Percentiles rank a stretch among this genome's conserved stretches.
These are phyloP conservation scores for Tolypocladium capitatum DNA, from an alignment of 2,329 filamentous ascomycete species.

Conservation along the genomic window DNA sequence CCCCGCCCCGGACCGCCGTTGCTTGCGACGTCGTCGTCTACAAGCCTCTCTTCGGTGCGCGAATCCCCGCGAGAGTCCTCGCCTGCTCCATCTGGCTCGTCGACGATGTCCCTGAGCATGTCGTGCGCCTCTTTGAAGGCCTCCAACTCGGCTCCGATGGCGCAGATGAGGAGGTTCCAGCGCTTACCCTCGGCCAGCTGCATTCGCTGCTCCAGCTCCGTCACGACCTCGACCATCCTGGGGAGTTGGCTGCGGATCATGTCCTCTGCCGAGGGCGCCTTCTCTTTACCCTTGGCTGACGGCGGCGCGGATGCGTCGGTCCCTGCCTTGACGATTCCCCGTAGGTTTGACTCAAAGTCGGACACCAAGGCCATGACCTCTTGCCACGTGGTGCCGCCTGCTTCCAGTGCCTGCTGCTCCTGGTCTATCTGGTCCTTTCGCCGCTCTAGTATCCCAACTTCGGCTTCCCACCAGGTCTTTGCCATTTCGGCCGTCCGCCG, in stretches of 20 bases:
- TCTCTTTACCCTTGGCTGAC: conserved; percentile 17
- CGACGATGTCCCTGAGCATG: conserved; percentile 30
- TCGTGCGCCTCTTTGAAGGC: conserved; percentile 48
- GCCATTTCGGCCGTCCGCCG: conserved; percentile 59
- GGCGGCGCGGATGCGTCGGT: conserved; percentile 5
- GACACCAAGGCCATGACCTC: conserved; percentile 45
- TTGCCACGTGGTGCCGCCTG: conserved; percentile 55
- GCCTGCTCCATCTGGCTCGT: conserved; percentile 1
- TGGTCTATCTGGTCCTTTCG: conserved; percentile 42
- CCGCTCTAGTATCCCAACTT: conserved; percentile 41
- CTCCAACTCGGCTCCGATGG: conserved; percentile 60
- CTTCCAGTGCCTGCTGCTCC: conserved; percentile 52
- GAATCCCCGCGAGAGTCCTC: conserved; percentile 1
- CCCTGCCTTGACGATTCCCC: conserved; percentile 34
- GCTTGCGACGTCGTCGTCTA: not conserved
- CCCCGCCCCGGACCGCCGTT: not conserved
- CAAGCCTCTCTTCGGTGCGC: not conserved
- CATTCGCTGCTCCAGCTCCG: conserved; percentile 39
- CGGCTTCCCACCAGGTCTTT: conserved; percentile 54
- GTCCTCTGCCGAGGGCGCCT: conserved; percentile 18
- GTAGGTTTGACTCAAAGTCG: conserved; percentile 51
- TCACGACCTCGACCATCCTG: conserved; percentile 43
- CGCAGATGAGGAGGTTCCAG: conserved; percentile 66
- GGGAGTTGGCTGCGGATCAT: conserved; percentile 32
- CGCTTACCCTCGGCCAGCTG: conserved; percentile 43